A percentile compares a stretch with the other conserved stretches of the same genome.
Conservation (phyloP, 345 rosid species). For the Chamaenerion angustifolium region DNA sequence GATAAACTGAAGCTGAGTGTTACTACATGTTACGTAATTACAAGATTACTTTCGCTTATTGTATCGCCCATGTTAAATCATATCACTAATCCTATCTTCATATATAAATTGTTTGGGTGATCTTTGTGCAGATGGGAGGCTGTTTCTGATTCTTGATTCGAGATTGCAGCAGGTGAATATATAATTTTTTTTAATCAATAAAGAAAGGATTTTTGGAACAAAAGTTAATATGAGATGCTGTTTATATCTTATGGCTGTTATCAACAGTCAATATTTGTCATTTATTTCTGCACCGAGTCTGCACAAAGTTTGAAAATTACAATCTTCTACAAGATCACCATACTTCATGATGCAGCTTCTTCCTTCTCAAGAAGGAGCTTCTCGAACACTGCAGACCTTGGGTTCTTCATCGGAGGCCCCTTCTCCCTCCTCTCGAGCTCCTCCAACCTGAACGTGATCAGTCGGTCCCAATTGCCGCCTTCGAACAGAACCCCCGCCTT, state of each 20-base stretch:
- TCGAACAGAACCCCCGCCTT: constrained; percentile 81
- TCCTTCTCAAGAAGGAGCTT: constrained; percentile 23
- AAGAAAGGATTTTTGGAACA: no score
- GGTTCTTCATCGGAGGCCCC: constrained; percentile 77
- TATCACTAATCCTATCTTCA: background rate
- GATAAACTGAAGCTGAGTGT: no score
- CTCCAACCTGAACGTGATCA: constrained; percentile 64
- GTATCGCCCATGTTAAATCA: no score
- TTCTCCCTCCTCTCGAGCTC: constrained; percentile 77
- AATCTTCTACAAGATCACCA: background rate
- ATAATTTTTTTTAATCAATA: no score
- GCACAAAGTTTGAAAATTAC: no score
- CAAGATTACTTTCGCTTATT: no score
- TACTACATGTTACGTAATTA: no score
- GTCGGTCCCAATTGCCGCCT: constrained; percentile 80
- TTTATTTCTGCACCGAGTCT: no score
- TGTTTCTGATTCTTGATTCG: constrained; percentile 29
- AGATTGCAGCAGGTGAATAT: constrained; percentile 6
- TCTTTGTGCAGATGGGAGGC: constrained; percentile 57
- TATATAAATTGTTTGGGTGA: background rate
- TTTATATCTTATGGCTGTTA: no score
- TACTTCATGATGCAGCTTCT: constrained; percentile 3
- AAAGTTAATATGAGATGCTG: no score
- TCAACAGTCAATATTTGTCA: no score
- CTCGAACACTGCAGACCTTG: constrained; percentile 66